Evolutionary conservation across 2,329 filamentous ascomycete genomes (phyloP), one percentile per base, ranked within the genome.

Genomic region (Phialocephala subalpina): DNA sequence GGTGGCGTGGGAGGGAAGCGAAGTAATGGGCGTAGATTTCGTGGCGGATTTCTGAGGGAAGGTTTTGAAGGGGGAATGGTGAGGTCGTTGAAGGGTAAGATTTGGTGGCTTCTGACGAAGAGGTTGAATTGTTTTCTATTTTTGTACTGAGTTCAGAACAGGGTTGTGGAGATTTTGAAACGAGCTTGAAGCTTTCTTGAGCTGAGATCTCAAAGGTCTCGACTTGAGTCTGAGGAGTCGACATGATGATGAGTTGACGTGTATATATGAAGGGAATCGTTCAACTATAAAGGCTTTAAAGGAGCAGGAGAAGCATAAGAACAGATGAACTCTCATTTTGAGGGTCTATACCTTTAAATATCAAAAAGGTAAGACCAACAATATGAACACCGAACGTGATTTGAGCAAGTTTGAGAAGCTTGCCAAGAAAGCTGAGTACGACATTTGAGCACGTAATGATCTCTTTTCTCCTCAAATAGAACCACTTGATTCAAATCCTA

Each of bases 11-110:
- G 56, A 67, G 47, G 18, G 27, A 36, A 1, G 33, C 25, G 29
- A 69, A 65, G 20, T 67, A 69, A 11, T 58, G 52, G 18, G 20
- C 35, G 40, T 67, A 68, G 3, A 70, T 68, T 12, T 62, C 52
- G 11, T 57, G 57, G 6, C 62, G 62, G 22, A 68, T 33, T 42
- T 68, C 66, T 16, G 49, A 25, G 14, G 66, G 66, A 2, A 68
- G 60, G 57, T 45, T 36, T 27, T 35, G 14, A 27, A 60, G 16
- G 4, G 42, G 42, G 22, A 60, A 60, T 35, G 16, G 12, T 56
- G 52, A n/a, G 27, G 27, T 7, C n/a, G 27, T 18, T 35, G n/a
- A 7, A 11, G 45, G n/a, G 6, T 2, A 11, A 22, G 9, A 25
- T 27, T 27, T 7, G 20, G 11, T 12, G n/a, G 45, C 6, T 9